Conservation (phyloP, 345 rosid genomes). For the Brassica napus region Da-Ae NC_063450.1:33587001-33587500, state of each 20-base stretch:
- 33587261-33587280: constrained; percentile 72
- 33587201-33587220: constrained; percentile 25
- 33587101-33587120: neutral
- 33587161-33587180: neutral
- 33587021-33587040: constrained; percentile 22
- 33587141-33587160: constrained; percentile 24
- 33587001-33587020: neutral
- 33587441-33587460: constrained; percentile 81
- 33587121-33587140: constrained; percentile 8
- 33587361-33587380: constrained; percentile 77
- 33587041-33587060: constrained; percentile 24
- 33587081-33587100: constrained; percentile 9
- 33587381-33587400: constrained; percentile 59
- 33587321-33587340: constrained; percentile 58
- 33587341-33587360: constrained; percentile 70
- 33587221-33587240: constrained; percentile 31
- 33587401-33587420: constrained; percentile 80
- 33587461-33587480: constrained; percentile 90
- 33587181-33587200: constrained; percentile 31
- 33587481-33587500: constrained; percentile 83
- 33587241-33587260: constrained; percentile 45
- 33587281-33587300: constrained; percentile 78
- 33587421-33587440: constrained; percentile 87
- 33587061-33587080: constrained; percentile 29
- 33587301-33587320: constrained; percentile 88